Evolutionary conservation across 2,329 filamentous ascomycete species (phyloP).

Genomic region (Botryotinia convoluta): DNA sequence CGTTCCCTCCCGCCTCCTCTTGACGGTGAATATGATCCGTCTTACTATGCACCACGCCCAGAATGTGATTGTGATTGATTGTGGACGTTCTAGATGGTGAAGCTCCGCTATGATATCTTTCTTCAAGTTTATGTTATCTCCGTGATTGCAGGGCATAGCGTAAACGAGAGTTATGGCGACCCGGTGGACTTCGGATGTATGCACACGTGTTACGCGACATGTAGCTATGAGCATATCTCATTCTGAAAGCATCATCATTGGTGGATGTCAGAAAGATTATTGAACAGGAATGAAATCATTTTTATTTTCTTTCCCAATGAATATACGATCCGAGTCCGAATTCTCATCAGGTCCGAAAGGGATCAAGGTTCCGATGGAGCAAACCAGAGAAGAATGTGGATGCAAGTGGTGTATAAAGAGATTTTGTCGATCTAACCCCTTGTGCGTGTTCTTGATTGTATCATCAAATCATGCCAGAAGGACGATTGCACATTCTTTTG

Average conservation of each 20-base stretch:
- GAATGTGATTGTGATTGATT: conserved; percentile 14
- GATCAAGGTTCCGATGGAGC: neutral
- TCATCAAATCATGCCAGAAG: neutral
- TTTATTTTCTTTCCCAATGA: neutral
- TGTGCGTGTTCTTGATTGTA: neutral
- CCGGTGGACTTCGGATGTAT: conserved; percentile 6
- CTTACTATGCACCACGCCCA: conserved; percentile 16
- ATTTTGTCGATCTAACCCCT: neutral
- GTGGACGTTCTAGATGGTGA: conserved; percentile 5
- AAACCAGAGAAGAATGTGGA: neutral
- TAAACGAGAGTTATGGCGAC: neutral
- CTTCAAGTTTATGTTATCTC: conserved; percentile 7
- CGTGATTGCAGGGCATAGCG: conserved; percentile 6
- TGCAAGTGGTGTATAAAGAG: neutral
- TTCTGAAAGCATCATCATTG: neutral
- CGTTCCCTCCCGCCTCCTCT: neutral
- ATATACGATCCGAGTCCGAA: neutral
- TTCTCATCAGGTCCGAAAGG: neutral
- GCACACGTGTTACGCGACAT: conserved; percentile 19
- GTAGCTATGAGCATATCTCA: neutral
- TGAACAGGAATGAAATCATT: neutral
- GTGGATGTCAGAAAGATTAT: neutral
- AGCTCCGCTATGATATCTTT: conserved; percentile 11
- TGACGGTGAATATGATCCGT: neutral
- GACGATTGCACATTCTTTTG: neutral